Evolutionary conservation across 768 basidiomycete species (phyloP), one percentile per base, ranked within the genome.

Genomic region (Pleurotus platypus): DNA sequence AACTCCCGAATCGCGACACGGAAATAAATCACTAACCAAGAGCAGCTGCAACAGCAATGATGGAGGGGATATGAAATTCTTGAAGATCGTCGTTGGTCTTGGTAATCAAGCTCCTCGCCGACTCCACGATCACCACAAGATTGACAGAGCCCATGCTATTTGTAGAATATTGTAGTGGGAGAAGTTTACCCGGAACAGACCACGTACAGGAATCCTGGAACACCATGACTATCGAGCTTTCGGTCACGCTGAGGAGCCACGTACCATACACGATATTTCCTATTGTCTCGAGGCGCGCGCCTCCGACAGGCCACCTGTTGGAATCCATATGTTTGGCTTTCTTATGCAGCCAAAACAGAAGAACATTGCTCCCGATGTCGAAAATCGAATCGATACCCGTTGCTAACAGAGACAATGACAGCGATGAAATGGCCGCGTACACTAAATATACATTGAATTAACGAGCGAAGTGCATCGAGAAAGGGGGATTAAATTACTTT

Each of bases 291-390:
- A 97, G 78, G 47, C 93, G 81, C n/a, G 89, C 84, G 38, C 94
- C 94, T 49, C 94, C 88, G 3, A 93, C 89, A 26, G 95, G 94
- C 94, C 93, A 98, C 62, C 90, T 90, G 69, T 88, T 92, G 43
- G 75, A 62, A 65, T 97, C 94, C 59, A 96, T 78, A 35, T 63
- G 78, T 9, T 64, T 71, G 1, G 92, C 86, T 63, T 92, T 88
- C 62, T 76, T 76, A 71, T 98, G 87, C 2, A 95, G 75, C 78
- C 82, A 86, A 62, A 85, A 89, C 2, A 94, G 77, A n/a, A 94
- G 74, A 46, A 92, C 68, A 63, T 92, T 94, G 66, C 90, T 91
- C 46, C 88, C 87, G 60, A 91, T 78, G 67, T 94, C 93, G 65
- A 87, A 92, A 13, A 90, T 76, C 11, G 94, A 86, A 67, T 98